Conservation (phyloP, 2,329 filamentous ascomycete species). For the Hymenoscyphus scutula region DNA sequence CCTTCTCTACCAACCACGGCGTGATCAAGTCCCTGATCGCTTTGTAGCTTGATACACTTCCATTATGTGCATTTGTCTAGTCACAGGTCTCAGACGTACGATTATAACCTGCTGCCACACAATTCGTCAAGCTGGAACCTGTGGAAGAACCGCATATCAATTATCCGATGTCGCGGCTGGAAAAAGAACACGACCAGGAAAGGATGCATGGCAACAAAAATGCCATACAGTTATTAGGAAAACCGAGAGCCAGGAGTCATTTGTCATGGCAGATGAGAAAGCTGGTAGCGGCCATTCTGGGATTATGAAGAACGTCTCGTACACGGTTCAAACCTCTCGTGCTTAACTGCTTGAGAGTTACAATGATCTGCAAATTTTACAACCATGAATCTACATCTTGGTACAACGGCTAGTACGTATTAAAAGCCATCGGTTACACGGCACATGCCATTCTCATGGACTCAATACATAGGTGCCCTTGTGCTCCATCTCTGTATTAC, state of each 20-base stretch:
- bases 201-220: constrained; percentile 2
- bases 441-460: too few species aligned
- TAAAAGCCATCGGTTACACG: too few species aligned
- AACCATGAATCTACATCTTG: not conserved
- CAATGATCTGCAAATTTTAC: not conserved
- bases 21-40: too few species aligned
- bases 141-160: not conserved
- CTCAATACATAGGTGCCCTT: too few species aligned
- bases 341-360: not conserved
- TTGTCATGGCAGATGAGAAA: constrained; percentile 1
- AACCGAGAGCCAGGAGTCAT: constrained; percentile 4
- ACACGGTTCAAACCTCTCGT: not conserved
- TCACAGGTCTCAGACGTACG: constrained; percentile 9
- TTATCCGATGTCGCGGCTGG: not conserved
- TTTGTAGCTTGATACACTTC: too few species aligned
- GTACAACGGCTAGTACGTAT: too few species aligned
- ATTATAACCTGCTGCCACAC: not conserved
- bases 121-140: not conserved
- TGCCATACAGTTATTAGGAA: not conserved
- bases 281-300: not conserved
- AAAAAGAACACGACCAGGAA: not conserved
- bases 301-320: constrained; percentile 2
- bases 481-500: not conserved
- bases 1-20: too few species aligned
- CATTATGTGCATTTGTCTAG: constrained; percentile 5